A percentile compares a stretch with the other conserved stretches of the same genome.
These are phyloP conservation scores for Ogataea sp. DNA, from an alignment of 805 yeast genomes.

Conservation along the genomic window DNA sequence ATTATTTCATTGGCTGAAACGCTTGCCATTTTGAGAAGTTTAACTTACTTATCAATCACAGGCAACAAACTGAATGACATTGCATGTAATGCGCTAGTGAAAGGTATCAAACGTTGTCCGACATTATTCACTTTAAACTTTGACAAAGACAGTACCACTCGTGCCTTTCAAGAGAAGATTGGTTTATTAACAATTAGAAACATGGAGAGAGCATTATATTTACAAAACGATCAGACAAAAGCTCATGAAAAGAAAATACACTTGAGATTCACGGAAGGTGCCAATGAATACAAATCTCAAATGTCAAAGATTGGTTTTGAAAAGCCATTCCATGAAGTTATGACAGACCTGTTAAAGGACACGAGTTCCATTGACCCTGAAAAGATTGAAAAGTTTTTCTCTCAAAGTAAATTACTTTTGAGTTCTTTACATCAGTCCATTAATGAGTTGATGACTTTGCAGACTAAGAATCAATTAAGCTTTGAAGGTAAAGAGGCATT, in stretches of 20 bases:
- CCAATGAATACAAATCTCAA: not conserved
- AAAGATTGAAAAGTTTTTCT: constrained; percentile 21
- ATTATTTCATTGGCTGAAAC: constrained; percentile 57
- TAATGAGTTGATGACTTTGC: constrained; percentile 49
- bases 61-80: constrained; percentile 58
- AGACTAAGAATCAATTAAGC: constrained; percentile 46
- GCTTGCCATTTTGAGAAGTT: constrained; percentile 55
- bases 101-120: constrained; percentile 58
- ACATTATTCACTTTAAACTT: constrained; percentile 63
- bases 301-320: not conserved
- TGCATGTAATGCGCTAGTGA: constrained; percentile 57
- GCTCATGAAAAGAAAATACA: constrained; percentile 3
- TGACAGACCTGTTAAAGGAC: not conserved
- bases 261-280: not conserved
- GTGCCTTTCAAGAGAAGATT: constrained; percentile 56
- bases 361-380: constrained; percentile 5
- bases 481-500: constrained; percentile 70
- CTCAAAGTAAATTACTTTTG: constrained; percentile 32
- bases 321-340: not conserved
- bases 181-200: constrained; percentile 79
- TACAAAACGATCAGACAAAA: constrained; percentile 24
- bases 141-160: constrained; percentile 55
- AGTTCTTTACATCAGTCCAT: constrained; percentile 39
- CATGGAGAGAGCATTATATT: constrained; percentile 52
- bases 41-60: constrained; percentile 60